Base-by-base conservation (phyloP, 805 yeast species). In the Novakomyces olei region DNA sequence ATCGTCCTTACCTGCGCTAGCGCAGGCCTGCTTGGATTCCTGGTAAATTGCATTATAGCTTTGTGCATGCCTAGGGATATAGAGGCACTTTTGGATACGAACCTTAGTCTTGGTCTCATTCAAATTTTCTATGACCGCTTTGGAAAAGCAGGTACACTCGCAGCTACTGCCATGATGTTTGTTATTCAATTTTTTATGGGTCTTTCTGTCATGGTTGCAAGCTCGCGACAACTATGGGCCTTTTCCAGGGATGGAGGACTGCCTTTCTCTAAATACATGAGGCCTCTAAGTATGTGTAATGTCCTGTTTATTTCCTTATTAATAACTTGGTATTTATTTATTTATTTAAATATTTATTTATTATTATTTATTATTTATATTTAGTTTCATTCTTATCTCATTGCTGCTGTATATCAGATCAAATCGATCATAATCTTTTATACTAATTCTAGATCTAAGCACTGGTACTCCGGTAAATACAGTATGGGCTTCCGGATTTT, bases 321-420 rank as follows among this genome's bases (percentile, higher is more conserved):
- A n/a, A n/a, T n/a, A n/a, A n/a, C n/a, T n/a, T n/a, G n/a, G n/a
- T n/a, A n/a, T n/a, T n/a, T n/a, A n/a, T n/a, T n/a, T n/a, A n/a
- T n/a, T n/a, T n/a, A n/a, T n/a, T n/a, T n/a, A n/a, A n/a, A n/a
- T n/a, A n/a, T n/a, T n/a, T n/a, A n/a, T n/a, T n/a, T n/a, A n/a
- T n/a, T n/a, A n/a, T n/a, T n/a, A n/a, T n/a, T n/a, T n/a, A n/a
- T 72, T 70, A 44, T 63, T 72, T 14, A 71, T 74, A 46, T 72
- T 74, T 79, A 76, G 79, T 6, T 50, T 73, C 30, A 53, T 72
- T 10, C 8, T 5, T 17, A 27, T 8, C 12, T 27, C 6, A 27
- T 20, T 27, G 12, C 30, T 12, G 15, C 7, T 5, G 30, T 19
- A 5, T 7, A 17, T n/a, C 30, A 19, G 18, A 12, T 27, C 4